A percentile compares a stretch with the other conserved stretches of the same genome.
Conservation (phyloP, 192 early-diverging fungal species). For the Entomortierella parvispora region DNA sequence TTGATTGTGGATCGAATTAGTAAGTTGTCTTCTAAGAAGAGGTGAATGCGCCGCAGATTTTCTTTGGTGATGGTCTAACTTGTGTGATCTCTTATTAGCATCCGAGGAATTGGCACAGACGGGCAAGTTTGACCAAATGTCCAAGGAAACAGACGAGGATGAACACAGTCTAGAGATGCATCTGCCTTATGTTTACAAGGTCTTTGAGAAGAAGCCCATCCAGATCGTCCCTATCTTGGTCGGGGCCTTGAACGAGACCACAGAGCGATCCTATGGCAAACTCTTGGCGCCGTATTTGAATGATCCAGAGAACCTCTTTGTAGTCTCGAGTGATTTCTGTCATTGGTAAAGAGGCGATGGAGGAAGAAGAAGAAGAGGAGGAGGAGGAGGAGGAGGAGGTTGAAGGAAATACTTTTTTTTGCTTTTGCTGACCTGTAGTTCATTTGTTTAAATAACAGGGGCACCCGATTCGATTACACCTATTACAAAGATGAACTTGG, state of each 20-base stretch:
- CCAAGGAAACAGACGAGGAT: conserved; percentile 77
- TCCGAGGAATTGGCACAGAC: conserved; percentile 72
- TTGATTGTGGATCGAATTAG: conserved; percentile 3
- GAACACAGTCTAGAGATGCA: conserved; percentile 99
- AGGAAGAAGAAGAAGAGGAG: background rate
- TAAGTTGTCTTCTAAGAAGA: no score
- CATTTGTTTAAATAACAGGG: conserved; percentile 52
- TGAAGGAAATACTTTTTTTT: background rate
- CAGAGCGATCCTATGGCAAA: conserved; percentile 75
- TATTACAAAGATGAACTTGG: conserved; percentile 60
- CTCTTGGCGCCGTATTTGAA: conserved; percentile 80
- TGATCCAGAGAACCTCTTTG: conserved; percentile 79
- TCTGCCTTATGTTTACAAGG: conserved; percentile 87
- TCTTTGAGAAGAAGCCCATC: conserved; percentile 74
- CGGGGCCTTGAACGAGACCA: conserved; percentile 69
- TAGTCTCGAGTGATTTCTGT: conserved; percentile 98
- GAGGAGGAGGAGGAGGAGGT: background rate
- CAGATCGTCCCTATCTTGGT: conserved; percentile 92
- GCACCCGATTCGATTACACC: conserved; percentile 86
- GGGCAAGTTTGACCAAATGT: conserved; percentile 77
- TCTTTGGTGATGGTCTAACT: background rate
- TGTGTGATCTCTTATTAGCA: conserved; percentile 52
- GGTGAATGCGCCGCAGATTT: background rate
- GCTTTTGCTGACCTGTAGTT: background rate
- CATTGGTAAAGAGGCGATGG: conserved; percentile 73